A percentile compares a stretch with the other conserved stretches of the same genome.
Conservation (phyloP, 1,284 basidiomycete species). For the Sanghuangporus sanghuang region DNA sequence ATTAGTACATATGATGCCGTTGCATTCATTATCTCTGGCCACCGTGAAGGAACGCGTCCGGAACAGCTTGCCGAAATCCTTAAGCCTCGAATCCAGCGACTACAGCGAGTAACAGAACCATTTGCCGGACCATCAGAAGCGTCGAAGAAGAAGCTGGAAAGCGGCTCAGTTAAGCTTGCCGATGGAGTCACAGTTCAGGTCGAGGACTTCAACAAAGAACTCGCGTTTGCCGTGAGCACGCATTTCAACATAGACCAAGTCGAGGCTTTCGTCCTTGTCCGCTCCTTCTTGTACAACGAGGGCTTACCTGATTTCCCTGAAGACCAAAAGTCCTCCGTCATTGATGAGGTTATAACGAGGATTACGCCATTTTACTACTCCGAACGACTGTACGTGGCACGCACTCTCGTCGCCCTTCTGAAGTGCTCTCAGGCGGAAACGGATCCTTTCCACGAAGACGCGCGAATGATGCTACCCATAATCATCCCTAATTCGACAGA, state of each 20-base stretch:
- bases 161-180: slow-evolving; percentile 55
- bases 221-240: slow-evolving; percentile 61
- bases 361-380: slow-evolving; percentile 79
- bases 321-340: slow-evolving; percentile 35
- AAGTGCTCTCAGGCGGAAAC: slow-evolving; percentile 52
- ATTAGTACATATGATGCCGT: slow-evolving; percentile 62
- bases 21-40: slow-evolving; percentile 53
- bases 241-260: slow-evolving; percentile 74
- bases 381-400: slow-evolving; percentile 66
- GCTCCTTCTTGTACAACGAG: slow-evolving; percentile 76
- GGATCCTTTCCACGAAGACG: slow-evolving; percentile 50
- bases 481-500: slow-evolving; percentile 56
- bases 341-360: slow-evolving; percentile 60
- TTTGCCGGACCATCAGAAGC: slow-evolving; percentile 64
- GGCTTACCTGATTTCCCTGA: slow-evolving; percentile 44
- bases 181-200: slow-evolving; percentile 60
- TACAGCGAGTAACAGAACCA: slow-evolving; percentile 50
- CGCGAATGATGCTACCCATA: slow-evolving; percentile 48
- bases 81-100: slow-evolving; percentile 47
- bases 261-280: slow-evolving; percentile 63
- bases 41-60: slow-evolving; percentile 48
- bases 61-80: slow-evolving; percentile 57
- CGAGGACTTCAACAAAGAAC: slow-evolving; percentile 64
- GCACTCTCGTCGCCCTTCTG: slow-evolving; percentile 58
- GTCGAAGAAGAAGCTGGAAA: slow-evolving; percentile 61